Evolutionary conservation across 768 basidiomycete genomes (phyloP).

Genomic region (Kwoniella botswanensis): DNA sequence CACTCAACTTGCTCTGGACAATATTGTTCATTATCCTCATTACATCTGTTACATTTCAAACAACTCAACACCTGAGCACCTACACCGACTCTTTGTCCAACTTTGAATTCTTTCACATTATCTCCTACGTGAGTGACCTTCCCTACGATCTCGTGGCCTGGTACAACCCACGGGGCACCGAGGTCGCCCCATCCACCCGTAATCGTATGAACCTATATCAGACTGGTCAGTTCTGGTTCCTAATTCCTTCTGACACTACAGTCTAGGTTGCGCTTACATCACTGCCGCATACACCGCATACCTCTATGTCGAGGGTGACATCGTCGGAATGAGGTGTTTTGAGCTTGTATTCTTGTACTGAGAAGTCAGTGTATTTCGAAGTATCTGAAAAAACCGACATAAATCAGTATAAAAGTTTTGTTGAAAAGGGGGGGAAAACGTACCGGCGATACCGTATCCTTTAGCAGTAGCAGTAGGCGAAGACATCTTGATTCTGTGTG

Average conservation of each 20-base stretch:
- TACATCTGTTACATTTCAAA: slow-evolving; percentile 60
- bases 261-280: too few species aligned
- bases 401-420: background rate
- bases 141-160: slow-evolving; percentile 68
- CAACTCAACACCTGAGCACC: slow-evolving; percentile 66
- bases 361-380: slow-evolving; percentile 51
- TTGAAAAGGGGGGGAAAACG: slow-evolving; percentile 7
- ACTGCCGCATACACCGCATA: slow-evolving; percentile 63
- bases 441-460: slow-evolving; percentile 50
- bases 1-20: slow-evolving; percentile 61
- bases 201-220: too few species aligned
- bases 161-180: slow-evolving; percentile 26
- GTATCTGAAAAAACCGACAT: slow-evolving; percentile 29
- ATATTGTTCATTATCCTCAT: slow-evolving; percentile 61
- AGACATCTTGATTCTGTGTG: background rate
- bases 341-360: slow-evolving; percentile 48
- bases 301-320: slow-evolving; percentile 54
- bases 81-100: slow-evolving; percentile 67
- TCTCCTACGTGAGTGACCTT: slow-evolving; percentile 64
- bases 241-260: too few species aligned
- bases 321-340: slow-evolving; percentile 48
- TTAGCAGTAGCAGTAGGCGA: slow-evolving; percentile 31
- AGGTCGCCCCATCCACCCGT: slow-evolving; percentile 61
- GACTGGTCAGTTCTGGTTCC: too few species aligned
- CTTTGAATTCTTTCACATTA: slow-evolving; percentile 65